Evolutionary conservation across 805 yeast species (phyloP).

Genomic region (Blastobotrys mokoenaii): DNA sequence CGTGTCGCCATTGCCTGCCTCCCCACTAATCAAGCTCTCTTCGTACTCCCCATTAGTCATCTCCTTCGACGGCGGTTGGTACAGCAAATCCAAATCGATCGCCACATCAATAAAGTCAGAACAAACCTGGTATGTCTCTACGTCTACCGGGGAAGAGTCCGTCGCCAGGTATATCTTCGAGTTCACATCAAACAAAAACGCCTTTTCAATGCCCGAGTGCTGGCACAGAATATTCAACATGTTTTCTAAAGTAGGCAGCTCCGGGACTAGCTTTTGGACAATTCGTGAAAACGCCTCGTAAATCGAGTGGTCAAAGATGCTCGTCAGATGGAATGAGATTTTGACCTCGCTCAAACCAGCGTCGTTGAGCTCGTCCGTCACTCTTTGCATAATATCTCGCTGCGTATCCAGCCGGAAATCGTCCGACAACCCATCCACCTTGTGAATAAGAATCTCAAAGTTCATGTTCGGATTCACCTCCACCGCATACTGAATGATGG

Average conservation of each 20-base stretch:
- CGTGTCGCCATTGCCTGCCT: neutral
- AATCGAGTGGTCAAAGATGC: conserved; percentile 91
- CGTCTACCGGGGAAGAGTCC: conserved; percentile 91
- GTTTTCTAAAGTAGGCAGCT: conserved; percentile 79
- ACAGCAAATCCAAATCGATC: conserved; percentile 60
- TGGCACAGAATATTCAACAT: conserved; percentile 82
- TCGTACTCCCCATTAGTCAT: conserved; percentile 3
- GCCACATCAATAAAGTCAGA: conserved; percentile 95
- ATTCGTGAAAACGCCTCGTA: conserved; percentile 93
- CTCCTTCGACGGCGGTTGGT: conserved; percentile 14
- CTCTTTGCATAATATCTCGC: conserved; percentile 91
- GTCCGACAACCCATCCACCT: conserved; percentile 90
- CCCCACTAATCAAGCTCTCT: conserved; percentile 6
- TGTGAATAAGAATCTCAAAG: conserved; percentile 89
- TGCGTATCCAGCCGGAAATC: conserved; percentile 93
- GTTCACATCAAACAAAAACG: conserved; percentile 83
- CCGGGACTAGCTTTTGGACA: conserved; percentile 84
- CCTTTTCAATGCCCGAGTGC: conserved; percentile 86
- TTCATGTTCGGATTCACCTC: conserved; percentile 76
- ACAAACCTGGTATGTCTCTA: conserved; percentile 91
- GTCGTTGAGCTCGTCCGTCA: conserved; percentile 86
- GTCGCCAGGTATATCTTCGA: conserved; percentile 94
- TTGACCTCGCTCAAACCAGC: conserved; percentile 87
- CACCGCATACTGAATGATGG: conserved; percentile 81
- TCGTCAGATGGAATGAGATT: conserved; percentile 82